phyloP scores from a whole-genome alignment of 2,329 filamentous ascomycete genomes.

The Lasiodiplodia theobromae region DNA sequence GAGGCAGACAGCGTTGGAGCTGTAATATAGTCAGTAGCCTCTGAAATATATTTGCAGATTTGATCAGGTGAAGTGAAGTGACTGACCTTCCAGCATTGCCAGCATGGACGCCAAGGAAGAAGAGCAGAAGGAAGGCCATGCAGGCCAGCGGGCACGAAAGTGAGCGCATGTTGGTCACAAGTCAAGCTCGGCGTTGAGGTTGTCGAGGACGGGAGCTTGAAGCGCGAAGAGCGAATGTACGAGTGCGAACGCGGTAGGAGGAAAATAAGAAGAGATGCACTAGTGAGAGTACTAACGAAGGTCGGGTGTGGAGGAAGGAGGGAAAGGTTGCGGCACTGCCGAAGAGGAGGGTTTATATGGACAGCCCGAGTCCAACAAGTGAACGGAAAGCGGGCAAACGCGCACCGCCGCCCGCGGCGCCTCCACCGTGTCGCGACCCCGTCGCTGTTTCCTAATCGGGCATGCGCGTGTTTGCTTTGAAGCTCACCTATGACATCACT shows the following conservation, averaged over 20 bases:
- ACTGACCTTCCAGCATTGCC: neutral
- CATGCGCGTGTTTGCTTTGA: neutral
- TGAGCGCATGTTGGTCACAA: constrained; percentile 6
- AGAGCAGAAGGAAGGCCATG: constrained; percentile 3
- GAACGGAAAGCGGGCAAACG: neutral
- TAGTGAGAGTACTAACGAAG: constrained; percentile 7
- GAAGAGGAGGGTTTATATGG: constrained; percentile 1
- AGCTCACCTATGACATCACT: neutral
- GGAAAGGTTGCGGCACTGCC: neutral
- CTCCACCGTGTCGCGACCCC: neutral
- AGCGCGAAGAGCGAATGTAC: constrained; percentile 1
- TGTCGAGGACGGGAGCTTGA: neutral
- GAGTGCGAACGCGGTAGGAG: neutral
- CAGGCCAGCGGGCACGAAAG: constrained; percentile 6
- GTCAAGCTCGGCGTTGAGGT: neutral
- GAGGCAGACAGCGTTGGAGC: neutral
- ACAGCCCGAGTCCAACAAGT: neutral
- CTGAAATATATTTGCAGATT: neutral
- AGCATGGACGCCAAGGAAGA: constrained; percentile 3
- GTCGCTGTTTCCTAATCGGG: neutral
- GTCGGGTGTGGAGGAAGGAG: neutral
- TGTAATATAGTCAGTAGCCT: neutral
- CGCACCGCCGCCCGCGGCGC: neutral
- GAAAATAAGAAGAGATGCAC: neutral
- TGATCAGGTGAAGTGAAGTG: neutral